Conservation (phyloP, 208 protist genomes). For the Leishmania gerbilli region DNA sequence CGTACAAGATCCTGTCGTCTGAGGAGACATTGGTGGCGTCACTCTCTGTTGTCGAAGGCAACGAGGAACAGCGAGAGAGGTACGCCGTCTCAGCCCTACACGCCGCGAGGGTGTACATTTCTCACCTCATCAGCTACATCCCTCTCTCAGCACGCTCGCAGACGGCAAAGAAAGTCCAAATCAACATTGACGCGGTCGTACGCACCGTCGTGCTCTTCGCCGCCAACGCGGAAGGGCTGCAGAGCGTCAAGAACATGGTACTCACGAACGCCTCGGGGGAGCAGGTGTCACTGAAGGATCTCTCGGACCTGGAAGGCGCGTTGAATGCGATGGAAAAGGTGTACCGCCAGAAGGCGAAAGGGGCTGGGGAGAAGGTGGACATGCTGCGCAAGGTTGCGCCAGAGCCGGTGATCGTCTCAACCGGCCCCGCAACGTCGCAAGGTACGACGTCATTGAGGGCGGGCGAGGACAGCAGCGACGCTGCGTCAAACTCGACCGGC, state of each 20-base stretch:
- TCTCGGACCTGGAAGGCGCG: conserved; percentile 47
- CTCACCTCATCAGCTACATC: conserved; percentile 55
- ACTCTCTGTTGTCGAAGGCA: conserved; percentile 49
- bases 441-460: too few species aligned
- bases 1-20: conserved; percentile 69
- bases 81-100: conserved; percentile 68
- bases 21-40: conserved; percentile 68
- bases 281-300: conserved; percentile 36
- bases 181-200: conserved; percentile 57
- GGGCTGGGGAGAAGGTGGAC: conserved; percentile 52
- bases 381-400: conserved; percentile 55
- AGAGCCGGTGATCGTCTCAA: conserved; percentile 10
- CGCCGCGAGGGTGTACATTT: conserved; percentile 55
- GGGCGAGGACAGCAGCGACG: not conserved
- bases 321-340: conserved; percentile 48
- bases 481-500: not conserved
- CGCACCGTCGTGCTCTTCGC: conserved; percentile 51
- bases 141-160: conserved; percentile 53
- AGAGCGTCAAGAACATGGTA: conserved; percentile 41
- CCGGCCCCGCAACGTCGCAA: not conserved
- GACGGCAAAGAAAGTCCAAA: conserved; percentile 33
- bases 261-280: conserved; percentile 18
- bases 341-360: conserved; percentile 48
- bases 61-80: conserved; percentile 27
- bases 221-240: conserved; percentile 22